These are phyloP conservation scores for Zoysia japonica DNA, from an alignment of 176 grass and related monocot species.

Conservation along the genomic window DNA sequence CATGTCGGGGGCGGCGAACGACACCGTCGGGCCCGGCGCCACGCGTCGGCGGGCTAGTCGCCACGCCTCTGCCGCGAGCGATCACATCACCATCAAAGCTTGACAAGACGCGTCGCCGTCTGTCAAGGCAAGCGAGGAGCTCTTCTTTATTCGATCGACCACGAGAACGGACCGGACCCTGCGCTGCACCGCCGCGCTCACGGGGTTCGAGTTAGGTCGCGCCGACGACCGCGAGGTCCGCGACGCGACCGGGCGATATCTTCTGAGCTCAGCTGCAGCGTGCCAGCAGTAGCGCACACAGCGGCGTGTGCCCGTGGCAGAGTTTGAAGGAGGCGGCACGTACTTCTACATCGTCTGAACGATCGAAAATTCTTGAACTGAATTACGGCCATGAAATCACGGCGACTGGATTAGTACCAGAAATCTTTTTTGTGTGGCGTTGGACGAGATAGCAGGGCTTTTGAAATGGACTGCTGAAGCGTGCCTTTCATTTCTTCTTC, in stretches of 20 bases:
- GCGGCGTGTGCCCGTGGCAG: no score
- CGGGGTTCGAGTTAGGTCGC: no score
- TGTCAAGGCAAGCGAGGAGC: background rate
- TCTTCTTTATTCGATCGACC: background rate
- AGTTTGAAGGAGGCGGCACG: background rate
- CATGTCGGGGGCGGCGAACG: constrained; percentile 21
- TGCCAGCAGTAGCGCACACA: no score
- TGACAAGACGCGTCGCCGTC: constrained; percentile 23
- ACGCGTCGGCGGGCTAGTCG: background rate
- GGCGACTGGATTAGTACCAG: no score
- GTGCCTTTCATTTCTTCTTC: no score
- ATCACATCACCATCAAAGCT: constrained; percentile 29
- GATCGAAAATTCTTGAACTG: background rate
- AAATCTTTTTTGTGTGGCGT: no score
- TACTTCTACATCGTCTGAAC: background rate
- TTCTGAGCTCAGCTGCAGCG: no score
- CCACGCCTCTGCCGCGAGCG: background rate
- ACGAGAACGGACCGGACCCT: background rate
- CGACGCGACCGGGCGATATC: no score
- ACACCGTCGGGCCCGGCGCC: background rate
- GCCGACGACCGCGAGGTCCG: no score
- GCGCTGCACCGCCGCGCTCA: no score
- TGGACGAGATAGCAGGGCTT: no score
- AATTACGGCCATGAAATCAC: background rate
- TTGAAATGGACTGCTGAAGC: no score